Evolutionary conservation across 164 flowering plant species (phyloP), one percentile per base, ranked within the genome.

Genomic region (Berberis vulgaris): DNA sequence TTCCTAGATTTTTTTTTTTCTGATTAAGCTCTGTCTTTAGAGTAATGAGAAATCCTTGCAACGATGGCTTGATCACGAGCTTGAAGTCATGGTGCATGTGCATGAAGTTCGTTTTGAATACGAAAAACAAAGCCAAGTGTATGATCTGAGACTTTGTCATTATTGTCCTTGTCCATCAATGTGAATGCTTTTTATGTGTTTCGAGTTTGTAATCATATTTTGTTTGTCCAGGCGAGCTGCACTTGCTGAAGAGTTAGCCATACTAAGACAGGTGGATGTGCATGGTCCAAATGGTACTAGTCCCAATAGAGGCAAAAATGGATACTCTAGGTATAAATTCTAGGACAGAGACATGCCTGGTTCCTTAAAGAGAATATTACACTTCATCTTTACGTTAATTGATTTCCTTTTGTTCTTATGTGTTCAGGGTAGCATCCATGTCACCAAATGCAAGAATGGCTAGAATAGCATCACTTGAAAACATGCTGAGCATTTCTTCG

Each of bases 41-140:
- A 78, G 69, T 70, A 86, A 95, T 71, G 99, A 95, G 65, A 95
- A 95, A 71, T 77, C 90, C 65, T 81, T 95, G 59, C 99, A 87
- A 65, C 84, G 91, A 9, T 91, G 96, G 99, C 90, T 91, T 72
- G 96, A 91, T 66, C 96, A 95, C 72, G 99, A 95, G 83, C 84
- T 95, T 43, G 99, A 89, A 77, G 99, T 95, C 65, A 84, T 89
- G 92, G 99, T 95, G 70, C 89, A 95, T 72, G 94, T 91, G 72
- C 99, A 91, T 77, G 99, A 95, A 87, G 99, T 95, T 75, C 96
- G 93, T 74, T 77, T 69, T 45, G 99, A 95, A 71, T 95, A 91
- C 72, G 99, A 95, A 78, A 95, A 86, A 74, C 99, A 95, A 78
- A 89, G 95, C 62, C 91, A 95, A 87, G 97, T 89, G 99, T 95